These are phyloP conservation scores for Penicillium macrosclerotiorum DNA, from an alignment of 495 filamentous ascomycete genomes.

Conservation along the genomic window DNA sequence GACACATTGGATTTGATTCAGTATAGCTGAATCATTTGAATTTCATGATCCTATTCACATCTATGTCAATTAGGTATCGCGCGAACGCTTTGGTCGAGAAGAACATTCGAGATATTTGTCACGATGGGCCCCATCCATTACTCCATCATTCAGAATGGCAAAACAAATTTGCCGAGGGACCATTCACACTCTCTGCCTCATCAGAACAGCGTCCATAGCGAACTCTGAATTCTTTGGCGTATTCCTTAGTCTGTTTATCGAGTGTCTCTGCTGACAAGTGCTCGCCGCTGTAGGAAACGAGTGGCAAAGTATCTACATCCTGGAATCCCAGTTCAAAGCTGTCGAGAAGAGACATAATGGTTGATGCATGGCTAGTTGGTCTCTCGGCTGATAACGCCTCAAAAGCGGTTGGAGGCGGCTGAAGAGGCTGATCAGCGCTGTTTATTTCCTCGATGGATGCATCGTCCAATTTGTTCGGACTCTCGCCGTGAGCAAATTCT, in stretches of 20 bases:
- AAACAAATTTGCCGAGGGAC: slow-evolving; percentile 30
- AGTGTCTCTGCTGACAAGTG: slow-evolving; percentile 13
- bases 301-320: slow-evolving; percentile 29
- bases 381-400: slow-evolving; percentile 16
- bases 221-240: slow-evolving; percentile 33
- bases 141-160: slow-evolving; percentile 20
- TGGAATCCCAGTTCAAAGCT: slow-evolving; percentile 32
- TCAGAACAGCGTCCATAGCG: slow-evolving; percentile 35
- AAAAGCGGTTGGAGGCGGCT: slow-evolving; percentile 6
- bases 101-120: neutral
- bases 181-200: slow-evolving; percentile 7
- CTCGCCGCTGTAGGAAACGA: slow-evolving; percentile 38
- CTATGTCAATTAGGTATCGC: no score
- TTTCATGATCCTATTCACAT: no score
- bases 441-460: slow-evolving; percentile 4
- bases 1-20: no score
- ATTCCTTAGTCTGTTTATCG: slow-evolving; percentile 21
- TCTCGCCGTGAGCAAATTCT: slow-evolving; percentile 40
- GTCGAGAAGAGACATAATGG: slow-evolving; percentile 33
- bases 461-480: neutral
- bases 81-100: no score
- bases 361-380: slow-evolving; percentile 18
- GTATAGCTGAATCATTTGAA: no score
- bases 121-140: no score
- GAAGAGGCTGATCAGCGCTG: slow-evolving; percentile 6